Base-by-base conservation (phyloP, 768 basidiomycete species). In the Panaeolus papilionaceus region DNA sequence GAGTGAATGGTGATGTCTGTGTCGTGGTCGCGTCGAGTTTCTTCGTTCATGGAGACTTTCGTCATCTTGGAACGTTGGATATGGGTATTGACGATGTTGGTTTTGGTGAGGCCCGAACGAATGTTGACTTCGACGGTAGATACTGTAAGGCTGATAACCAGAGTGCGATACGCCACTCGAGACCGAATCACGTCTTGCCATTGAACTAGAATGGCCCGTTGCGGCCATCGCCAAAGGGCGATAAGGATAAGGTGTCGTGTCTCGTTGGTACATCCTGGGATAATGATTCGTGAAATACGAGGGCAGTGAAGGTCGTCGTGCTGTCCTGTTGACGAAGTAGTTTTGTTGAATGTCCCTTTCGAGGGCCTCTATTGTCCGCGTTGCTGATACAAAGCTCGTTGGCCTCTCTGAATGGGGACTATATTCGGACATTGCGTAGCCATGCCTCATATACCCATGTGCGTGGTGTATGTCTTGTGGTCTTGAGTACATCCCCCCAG, bases 311-410 rank as follows among this genome's bases (percentile, higher is more conserved):
- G 11, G 58, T 51, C 64, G 68, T 7, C 54, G 63, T 28, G 68
- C 26, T 18, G 67, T 61, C 40, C 66, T 58, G n/a, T 64, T 63
- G 49, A 71, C 66, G 37, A 68, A 62, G 64, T 72, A 71, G 42
- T 71, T 68, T 64, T 68, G 64, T 49, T 71, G 68, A 38, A 72
- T 70, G 6, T 74, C 73, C 54, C 70, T 64, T 65, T 73, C 72
- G 26, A 69, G 71, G 42, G 67, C 65, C 63, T 72, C 71, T 67
- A 71, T 71, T 28, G 62, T 72, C 7, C 64, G 68, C 49, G 78
- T 75, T 49, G 74, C 71, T 9, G 70, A 67, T 66, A 77, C 76
- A 79, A 0, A 74, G 67, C 28, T 76, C 71, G 11, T 76, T 58
- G 54, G 54, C 75, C 37, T 73, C 71, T 64, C 75, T 77, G 66